Evolutionary conservation across 495 filamentous ascomycete genomes (phyloP), one percentile per base, ranked within the genome.

Genomic region (Cenococcum geophilum): DNA sequence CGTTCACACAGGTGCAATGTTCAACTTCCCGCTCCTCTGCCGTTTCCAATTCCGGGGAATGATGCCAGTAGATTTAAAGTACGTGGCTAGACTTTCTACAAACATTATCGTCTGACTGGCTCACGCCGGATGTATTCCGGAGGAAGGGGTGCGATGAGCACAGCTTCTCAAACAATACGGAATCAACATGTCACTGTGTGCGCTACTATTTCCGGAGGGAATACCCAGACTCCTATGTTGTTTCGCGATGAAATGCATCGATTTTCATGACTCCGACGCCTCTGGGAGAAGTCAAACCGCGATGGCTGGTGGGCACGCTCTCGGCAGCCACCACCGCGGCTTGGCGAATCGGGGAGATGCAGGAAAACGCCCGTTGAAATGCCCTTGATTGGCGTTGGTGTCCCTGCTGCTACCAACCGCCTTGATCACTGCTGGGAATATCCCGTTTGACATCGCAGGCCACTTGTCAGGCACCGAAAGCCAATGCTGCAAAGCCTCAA

Each of bases 381-480:
- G 61, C 54, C 45, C 35, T 52, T 64, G 57, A 68, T 68, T 68
- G 61, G 65, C 61, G 34, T 43, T 10, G 9, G 27, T 57, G 1
- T 52, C 37, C 23, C 10, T 55, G 43, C 50, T 40, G 25, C 22
- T 37, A 25, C 27, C 34, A 23, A 10, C n/a, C 47, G n/a, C 43
- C 60, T 23, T 55, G 37, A n/a, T 57, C 32, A 27, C 50, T 50
- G 22, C 59, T 37, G 37, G 40, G 34, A 47, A 60, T 27, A n/a
- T n/a, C 62, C 25, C 11, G 48, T 35, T 52, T 32, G 23, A 23
- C 52, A 53, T 49, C 49, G n/a, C 23, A 20, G 63, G 64, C 54
- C 60, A 62, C 55, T 56, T 59, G 62, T 48, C 63, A 65, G 63
- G 58, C 63, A 65, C 59, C 49, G 23, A 32, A 25, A 27, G 49